Evolutionary conservation across 179 eudicot species (phyloP), one percentile per base, ranked within the genome.

Genomic region (Pouteria campechiana): DNA sequence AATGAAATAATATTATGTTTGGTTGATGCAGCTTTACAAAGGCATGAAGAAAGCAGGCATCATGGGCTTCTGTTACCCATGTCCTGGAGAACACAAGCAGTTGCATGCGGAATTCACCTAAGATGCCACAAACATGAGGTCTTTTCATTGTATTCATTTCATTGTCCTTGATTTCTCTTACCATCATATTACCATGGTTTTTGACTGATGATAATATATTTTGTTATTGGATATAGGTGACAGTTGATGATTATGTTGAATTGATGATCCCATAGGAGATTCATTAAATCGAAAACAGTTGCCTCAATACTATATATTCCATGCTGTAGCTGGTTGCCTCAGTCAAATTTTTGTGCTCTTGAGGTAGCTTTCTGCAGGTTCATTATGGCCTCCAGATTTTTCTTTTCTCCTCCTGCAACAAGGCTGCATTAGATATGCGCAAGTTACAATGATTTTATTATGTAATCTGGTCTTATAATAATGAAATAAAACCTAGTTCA

Each of bases 31-130:
- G 98, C 88, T 90, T 49, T 96, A 90, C 17, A 79, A 78, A 33
- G 98, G 98, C 32, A 83, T 90, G 44, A 90, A 87, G 68, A 90
- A 90, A 67, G 77, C 96, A 1, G 98, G 98, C 37, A 90, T 90
- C 27, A 90, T 90, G 98, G 98, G 98, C 6, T 90, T 87, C 58
- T 87, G 90, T 37, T 96, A 90, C 57, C 94, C 94, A 54, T 86
- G 96, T 64, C 98, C 98, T 0, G 85, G 81, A 39, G 92, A 82
- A 57, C 58, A 79, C 38, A 90, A 86, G 63, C 74, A 67, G 41
- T 60, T 90, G 63, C 52, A 58, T 15, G 74, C 86, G 18, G 74
- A 78, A 54, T 90, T 86, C 58, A 77, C 79, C 2, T 79, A 51
- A 57, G 48, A 7, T 70, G 72, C 33, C 44, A 61, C 42, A 58